Base-by-base conservation (phyloP, 371 early-diverging fungal species). In the Syncephalastrum sp. region DNA sequence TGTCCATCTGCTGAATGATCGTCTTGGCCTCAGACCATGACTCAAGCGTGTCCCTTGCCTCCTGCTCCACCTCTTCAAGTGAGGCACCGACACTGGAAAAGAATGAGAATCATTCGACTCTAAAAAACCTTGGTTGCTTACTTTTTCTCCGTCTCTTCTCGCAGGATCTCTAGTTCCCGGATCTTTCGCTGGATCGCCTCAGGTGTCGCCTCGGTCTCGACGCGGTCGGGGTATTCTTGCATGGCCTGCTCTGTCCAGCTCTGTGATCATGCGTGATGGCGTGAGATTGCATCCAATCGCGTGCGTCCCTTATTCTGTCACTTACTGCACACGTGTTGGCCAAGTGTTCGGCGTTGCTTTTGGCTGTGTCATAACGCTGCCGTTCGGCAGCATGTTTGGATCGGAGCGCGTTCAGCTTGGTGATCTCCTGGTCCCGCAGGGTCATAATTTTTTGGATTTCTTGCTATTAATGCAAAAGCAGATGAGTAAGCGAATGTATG, bases 141-240 rank as follows among this genome's bases (percentile, higher is more conserved):
- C 80, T 57, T 57, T 47, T 74, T 75, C 41, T 79, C 74, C 29
- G 76, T 70, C 57, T 84, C 82, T n/a, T 68, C 67, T 24, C 87
- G 73, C 6, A 80, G 77, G 6, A 65, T 77, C 41, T 81, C 75
- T 50, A 78, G 68, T 42, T 81, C 72, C 5, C 75, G 64, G 15
- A 92, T 81, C 53, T 85, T 72, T 6, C 75, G 77, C 55, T 89
- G 84, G 23, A 95, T 69, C 41, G 79, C 77, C 4, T 72, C 65
- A 0, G 74, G 68, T 4, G 74, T 47, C 19, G 73, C 70, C 7
- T 65, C 72, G 1, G 84, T 82, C 15, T 79, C 65, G 0, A 91
- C 86, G 8, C 91, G 87, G 52, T 87, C 83, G 0, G 80, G 77
- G 51, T 87, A 85, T 42, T 85, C 84, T 23, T 68, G 68, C 53